These are phyloP conservation scores for Umbelopsis sp. DNA, from an alignment of 371 early-diverging fungal species.

Conservation along the genomic window DNA sequence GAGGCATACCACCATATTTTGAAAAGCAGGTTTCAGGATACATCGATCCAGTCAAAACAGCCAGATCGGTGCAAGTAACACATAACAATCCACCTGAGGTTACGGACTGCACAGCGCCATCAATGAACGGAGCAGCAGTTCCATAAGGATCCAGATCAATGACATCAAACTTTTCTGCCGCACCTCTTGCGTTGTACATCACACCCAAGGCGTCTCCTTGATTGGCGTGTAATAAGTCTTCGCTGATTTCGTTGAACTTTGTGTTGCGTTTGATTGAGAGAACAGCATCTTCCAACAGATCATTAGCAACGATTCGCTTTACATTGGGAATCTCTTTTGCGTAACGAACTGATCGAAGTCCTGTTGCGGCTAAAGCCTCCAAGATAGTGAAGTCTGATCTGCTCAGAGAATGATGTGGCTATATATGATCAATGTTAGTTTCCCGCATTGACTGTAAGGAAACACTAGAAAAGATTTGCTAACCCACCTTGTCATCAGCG, in stretches of 20 bases:
- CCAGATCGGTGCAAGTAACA: constrained; percentile 99
- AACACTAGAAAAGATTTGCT: neutral
- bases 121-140: constrained; percentile 95
- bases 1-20: constrained; percentile 95
- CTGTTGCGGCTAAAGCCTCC: constrained; percentile 99
- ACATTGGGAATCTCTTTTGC: constrained; percentile 92
- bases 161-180: constrained; percentile 71
- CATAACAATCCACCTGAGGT: constrained; percentile 95
- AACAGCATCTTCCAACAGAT: constrained; percentile 91
- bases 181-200: constrained; percentile 79
- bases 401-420: constrained; percentile 18
- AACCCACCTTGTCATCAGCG: neutral
- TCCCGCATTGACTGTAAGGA: neutral
- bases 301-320: constrained; percentile 92
- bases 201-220: constrained; percentile 87
- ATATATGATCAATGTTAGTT: neutral
- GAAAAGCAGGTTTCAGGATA: constrained; percentile 93
- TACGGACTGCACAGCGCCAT: constrained; percentile 95
- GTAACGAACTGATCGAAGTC: constrained; percentile 98
- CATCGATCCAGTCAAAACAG: constrained; percentile 92
- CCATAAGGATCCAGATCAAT: constrained; percentile 99
- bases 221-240: constrained; percentile 77
- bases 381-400: constrained; percentile 74
- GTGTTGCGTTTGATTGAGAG: constrained; percentile 91
- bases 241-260: constrained; percentile 77